Base-by-base conservation (phyloP, 2,329 filamentous ascomycete species). In the Arachnomyces sp. region DNA sequence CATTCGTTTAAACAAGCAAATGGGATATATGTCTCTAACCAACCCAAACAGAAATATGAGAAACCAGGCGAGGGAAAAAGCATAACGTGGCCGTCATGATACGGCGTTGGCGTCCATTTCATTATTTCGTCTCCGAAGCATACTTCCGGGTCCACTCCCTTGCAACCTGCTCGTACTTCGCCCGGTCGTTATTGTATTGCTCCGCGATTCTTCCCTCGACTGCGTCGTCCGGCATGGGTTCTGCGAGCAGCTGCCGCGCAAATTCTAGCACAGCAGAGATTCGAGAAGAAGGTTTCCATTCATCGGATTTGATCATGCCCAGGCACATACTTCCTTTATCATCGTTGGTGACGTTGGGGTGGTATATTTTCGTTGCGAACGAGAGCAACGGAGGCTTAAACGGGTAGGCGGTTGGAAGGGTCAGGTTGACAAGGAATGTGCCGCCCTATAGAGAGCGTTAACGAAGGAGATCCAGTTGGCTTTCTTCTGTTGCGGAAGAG, bases 271-370 rank as follows among this genome's bases (percentile, higher is more conserved):
- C 86, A 39, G 78, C 77, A 34, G 68, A 66, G 49, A 95, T 75
- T 67, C 82, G 84, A 55, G 82, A 85, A 45, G 82, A 82, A 13
- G 89, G 89, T 73, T 95, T 95, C 89, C 89, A 95, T 65, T 86
- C 82, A 55, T 94, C 87, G 21, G 82, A 64, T 60, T 89, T 86
- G 52, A 95, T 78, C 63, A 89, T 77, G 44, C 78, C 80, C 33
- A 95, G 73, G 66, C 89, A 95, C 78, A 95, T 86, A 66, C 75
- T 82, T 46, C 89, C 89, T 51, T 80, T 77, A 57, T 77, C 75
- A 63, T 94, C 88, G 73, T 94, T 92, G 57, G 83, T 87, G 44
- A 95, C 78, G 67, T 95, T 95, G 33, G 89, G 88, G 69, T 95
- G 89, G 75, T 94, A 95, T 72, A 95, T 85, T 67, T 89, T 90